phyloP scores from a whole-genome alignment of 2,329 filamentous ascomycete genomes.

The Nemania serpens region DNA sequence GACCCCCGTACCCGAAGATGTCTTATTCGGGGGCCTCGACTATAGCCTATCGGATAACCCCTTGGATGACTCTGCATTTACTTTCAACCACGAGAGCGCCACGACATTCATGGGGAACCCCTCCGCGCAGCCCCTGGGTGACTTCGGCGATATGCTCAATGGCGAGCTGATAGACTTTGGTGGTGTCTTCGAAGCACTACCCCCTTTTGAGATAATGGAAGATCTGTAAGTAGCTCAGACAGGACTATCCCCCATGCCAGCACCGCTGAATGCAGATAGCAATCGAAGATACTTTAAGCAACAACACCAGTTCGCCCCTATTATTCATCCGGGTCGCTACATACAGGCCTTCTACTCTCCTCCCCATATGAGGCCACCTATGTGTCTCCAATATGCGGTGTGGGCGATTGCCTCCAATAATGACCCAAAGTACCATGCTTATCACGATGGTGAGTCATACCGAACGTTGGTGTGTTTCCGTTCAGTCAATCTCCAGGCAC shows the following conservation, averaged over 20 bases:
- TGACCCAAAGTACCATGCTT: slow-evolving; percentile 71
- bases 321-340: slow-evolving; percentile 79
- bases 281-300: slow-evolving; percentile 77
- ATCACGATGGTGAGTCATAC: slow-evolving; percentile 58
- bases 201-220: slow-evolving; percentile 77
- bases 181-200: slow-evolving; percentile 80
- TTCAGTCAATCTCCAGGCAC: background rate
- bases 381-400: slow-evolving; percentile 86
- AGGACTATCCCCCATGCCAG: background rate
- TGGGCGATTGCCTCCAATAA: slow-evolving; percentile 79
- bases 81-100: slow-evolving; percentile 25
- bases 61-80: slow-evolving; percentile 25
- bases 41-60: slow-evolving; percentile 27
- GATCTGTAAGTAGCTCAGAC: slow-evolving; percentile 65
- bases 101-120: slow-evolving; percentile 24
- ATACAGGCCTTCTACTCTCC: slow-evolving; percentile 72
- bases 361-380: slow-evolving; percentile 76
- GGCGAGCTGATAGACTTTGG: slow-evolving; percentile 71
- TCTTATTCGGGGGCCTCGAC: slow-evolving; percentile 37
- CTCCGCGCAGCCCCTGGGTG: slow-evolving; percentile 23
- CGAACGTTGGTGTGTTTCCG: background rate
- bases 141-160: slow-evolving; percentile 14
- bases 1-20: slow-evolving; percentile 32
- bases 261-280: slow-evolving; percentile 47
- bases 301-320: slow-evolving; percentile 72